Evolutionary conservation across 2,329 filamentous ascomycete genomes (phyloP).

Genomic region (Chaetomiaceae sp.): DNA sequence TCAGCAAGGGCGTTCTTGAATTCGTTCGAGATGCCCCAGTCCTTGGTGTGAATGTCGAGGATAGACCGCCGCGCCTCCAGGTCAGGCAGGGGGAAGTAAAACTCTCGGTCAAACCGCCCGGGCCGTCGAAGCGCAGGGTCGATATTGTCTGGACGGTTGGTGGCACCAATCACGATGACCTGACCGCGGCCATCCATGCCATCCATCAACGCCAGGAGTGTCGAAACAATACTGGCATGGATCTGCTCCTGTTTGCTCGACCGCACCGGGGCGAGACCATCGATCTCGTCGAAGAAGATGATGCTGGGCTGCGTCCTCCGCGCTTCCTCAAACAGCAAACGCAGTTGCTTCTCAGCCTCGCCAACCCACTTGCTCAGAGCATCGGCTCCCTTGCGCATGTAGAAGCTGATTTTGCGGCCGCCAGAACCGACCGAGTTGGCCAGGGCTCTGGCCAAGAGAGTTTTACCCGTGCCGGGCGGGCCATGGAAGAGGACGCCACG

Average conservation of each 20-base stretch:
- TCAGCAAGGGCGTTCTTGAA: constrained; percentile 84
- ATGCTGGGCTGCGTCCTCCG: constrained; percentile 95
- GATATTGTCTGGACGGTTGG: constrained; percentile 92
- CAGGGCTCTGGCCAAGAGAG: constrained; percentile 84
- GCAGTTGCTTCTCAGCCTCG: constrained; percentile 91
- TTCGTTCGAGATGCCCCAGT: constrained; percentile 73
- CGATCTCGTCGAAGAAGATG: constrained; percentile 99
- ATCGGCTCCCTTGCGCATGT: constrained; percentile 98
- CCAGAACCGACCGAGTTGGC: constrained; percentile 85
- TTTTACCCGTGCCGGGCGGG: constrained; percentile 95
- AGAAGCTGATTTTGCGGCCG: constrained; percentile 94
- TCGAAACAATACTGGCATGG: constrained; percentile 94
- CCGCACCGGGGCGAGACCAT: constrained; percentile 88
- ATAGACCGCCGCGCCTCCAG: constrained; percentile 75
- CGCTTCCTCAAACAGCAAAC: constrained; percentile 90
- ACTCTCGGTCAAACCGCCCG: constrained; percentile 93
- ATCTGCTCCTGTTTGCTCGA: constrained; percentile 99
- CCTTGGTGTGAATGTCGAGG: constrained; percentile 89
- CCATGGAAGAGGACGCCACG: constrained; percentile 95
- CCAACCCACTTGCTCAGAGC: constrained; percentile 98
- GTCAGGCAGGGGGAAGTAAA: constrained; percentile 92
- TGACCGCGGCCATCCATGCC: constrained; percentile 98
- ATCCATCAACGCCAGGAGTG: constrained; percentile 89
- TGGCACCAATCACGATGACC: constrained; percentile 98
- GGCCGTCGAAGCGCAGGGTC: constrained; percentile 92